phyloP scores from a whole-genome alignment of 2,329 filamentous ascomycete genomes.

The Colletotrichum lupini region DNA sequence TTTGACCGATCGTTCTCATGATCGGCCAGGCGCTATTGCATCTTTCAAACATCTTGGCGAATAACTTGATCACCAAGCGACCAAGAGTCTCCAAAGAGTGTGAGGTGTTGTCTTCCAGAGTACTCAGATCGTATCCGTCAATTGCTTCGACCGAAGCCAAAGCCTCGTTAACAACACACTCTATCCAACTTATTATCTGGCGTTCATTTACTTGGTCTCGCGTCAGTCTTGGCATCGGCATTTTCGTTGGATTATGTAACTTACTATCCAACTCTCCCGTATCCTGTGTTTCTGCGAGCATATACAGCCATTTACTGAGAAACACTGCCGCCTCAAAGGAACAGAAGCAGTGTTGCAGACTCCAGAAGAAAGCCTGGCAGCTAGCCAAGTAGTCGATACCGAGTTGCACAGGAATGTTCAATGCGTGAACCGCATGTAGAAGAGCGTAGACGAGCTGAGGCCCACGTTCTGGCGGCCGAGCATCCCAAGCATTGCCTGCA shows the following conservation, averaged over 20 bases:
- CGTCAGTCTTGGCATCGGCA: background rate
- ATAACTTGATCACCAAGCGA: background rate
- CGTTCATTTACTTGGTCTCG: background rate
- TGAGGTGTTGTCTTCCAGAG: background rate
- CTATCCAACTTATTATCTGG: background rate
- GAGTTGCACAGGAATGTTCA: constrained; percentile 15
- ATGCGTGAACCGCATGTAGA: constrained; percentile 13
- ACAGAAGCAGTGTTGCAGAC: constrained; percentile 12
- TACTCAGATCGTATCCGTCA: background rate
- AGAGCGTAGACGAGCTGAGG: background rate
- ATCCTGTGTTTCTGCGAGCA: background rate
- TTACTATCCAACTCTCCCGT: background rate
- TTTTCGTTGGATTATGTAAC: background rate
- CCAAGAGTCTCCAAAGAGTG: constrained; percentile 1
- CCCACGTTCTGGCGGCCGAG: background rate
- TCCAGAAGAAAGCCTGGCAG: constrained; percentile 23
- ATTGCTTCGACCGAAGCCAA: background rate
- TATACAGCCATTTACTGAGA: background rate
- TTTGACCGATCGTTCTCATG: background rate
- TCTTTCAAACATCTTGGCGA: constrained; percentile 5
- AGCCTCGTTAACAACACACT: constrained; percentile 5
- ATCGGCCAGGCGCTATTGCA: constrained; percentile 12
- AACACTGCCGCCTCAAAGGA: background rate
- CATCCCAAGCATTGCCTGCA: background rate
- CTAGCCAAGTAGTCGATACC: constrained; percentile 8